Conservation (phyloP, 1,284 basidiomycete genomes). For the Ceratorhiza oryzae-sativae region DNA sequence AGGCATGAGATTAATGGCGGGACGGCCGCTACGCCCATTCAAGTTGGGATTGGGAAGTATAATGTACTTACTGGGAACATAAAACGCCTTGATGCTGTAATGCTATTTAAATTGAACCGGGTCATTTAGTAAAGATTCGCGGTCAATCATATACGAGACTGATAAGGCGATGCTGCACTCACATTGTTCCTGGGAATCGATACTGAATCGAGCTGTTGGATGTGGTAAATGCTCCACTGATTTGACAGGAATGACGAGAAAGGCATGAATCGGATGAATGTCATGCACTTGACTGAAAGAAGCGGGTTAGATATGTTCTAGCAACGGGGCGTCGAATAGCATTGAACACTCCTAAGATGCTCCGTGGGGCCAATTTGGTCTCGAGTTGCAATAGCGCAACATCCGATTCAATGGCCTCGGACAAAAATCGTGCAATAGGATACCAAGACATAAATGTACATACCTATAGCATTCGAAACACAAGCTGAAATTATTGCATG, state of each 20-base stretch:
- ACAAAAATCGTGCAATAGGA: too few relatives aligned
- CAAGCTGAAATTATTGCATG: conserved; percentile 78
- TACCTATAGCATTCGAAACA: conserved; percentile 84
- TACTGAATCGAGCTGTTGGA: conserved; percentile 23
- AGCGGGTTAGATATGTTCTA: not conserved
- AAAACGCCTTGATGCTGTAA: conserved; percentile 72
- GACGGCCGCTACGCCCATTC: not conserved
- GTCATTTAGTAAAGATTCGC: conserved; percentile 8
- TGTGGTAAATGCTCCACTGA: conserved; percentile 44
- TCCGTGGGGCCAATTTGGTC: too few relatives aligned
- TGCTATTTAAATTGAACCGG: conserved; percentile 54
- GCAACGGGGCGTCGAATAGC: not conserved
- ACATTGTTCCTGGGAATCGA: conserved; percentile 67
- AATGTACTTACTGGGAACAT: conserved; percentile 73
- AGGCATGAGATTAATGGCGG: not conserved
- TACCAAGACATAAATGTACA: conserved; percentile 34
- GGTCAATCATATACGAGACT: not conserved
- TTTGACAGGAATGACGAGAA: conserved; percentile 77
- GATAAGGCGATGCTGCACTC: conserved; percentile 47
- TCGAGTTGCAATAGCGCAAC: too few relatives aligned
- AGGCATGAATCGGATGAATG: conserved; percentile 85
- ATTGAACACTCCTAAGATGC: too few relatives aligned
- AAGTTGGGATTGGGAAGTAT: not conserved
- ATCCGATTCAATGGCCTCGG: too few relatives aligned
- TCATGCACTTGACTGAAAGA: conserved; percentile 76